These are phyloP conservation scores for Pestalotiopsis sp. DNA, from an alignment of 2,329 filamentous ascomycete species.

Conservation along the genomic window DNA sequence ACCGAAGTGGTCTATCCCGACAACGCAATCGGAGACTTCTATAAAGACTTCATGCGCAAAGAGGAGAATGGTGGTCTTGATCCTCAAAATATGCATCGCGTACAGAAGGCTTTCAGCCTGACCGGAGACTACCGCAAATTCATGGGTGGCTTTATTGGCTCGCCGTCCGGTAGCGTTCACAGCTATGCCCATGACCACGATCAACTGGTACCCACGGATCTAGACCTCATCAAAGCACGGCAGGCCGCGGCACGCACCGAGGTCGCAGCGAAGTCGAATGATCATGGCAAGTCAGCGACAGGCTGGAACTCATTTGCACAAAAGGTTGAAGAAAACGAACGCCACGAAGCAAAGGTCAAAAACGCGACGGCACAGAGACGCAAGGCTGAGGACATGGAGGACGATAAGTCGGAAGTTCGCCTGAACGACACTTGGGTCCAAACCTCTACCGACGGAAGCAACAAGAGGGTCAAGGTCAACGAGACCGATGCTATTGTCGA, in stretches of 20 bases:
- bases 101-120: conserved; percentile 84
- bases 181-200: conserved; percentile 72
- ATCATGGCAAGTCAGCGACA: conserved; percentile 23
- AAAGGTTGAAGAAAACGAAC: conserved; percentile 26
- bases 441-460: conserved; percentile 37
- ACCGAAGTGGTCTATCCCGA: conserved; percentile 85
- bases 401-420: conserved; percentile 23
- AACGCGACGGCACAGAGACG: conserved; percentile 27
- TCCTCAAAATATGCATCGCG: conserved; percentile 83
- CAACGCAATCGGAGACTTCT: conserved; percentile 84
- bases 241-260: conserved; percentile 31
- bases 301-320: conserved; percentile 28
- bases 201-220: conserved; percentile 87
- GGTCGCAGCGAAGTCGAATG: conserved; percentile 18
- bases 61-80: conserved; percentile 77
- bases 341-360: conserved; percentile 24
- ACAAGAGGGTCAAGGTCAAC: conserved; percentile 44
- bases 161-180: conserved; percentile 69
- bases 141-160: conserved; percentile 69
- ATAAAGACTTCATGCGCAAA: conserved; percentile 82
- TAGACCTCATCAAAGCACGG: conserved; percentile 64
- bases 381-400: conserved; percentile 24
- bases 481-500: background rate
- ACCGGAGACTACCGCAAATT: conserved; percentile 88
- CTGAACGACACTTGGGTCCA: conserved; percentile 44